Percentiles rank a stretch among this genome's conserved stretches.
Evolutionary conservation across 768 basidiomycete genomes (phyloP).

Genomic region (Boletus rufocinnamomeus): DNA sequence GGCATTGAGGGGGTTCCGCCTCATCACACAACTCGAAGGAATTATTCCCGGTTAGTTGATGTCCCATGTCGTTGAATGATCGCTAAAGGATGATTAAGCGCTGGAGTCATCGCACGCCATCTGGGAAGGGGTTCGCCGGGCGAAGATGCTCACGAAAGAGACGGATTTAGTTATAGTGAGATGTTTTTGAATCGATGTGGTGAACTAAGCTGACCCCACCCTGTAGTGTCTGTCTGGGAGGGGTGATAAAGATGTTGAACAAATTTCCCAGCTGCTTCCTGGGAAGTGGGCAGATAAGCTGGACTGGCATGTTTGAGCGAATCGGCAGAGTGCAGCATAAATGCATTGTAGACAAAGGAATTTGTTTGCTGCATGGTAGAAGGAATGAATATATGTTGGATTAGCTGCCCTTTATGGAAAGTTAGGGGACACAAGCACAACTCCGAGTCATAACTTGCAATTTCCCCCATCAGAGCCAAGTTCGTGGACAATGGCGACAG

Average conservation of each 20-base stretch:
- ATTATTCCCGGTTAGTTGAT: slow-evolving; percentile 83
- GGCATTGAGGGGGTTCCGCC: slow-evolving; percentile 87
- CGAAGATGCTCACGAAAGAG: slow-evolving; percentile 82
- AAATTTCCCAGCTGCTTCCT: slow-evolving; percentile 91
- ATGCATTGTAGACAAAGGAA: too few species aligned
- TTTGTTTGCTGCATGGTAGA: too few species aligned
- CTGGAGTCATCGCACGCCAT: slow-evolving; percentile 95
- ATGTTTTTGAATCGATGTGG: slow-evolving; percentile 18
- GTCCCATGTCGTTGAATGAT: not conserved
- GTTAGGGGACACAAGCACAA: slow-evolving; percentile 3
- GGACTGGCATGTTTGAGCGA: slow-evolving; percentile 79
- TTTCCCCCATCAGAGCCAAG: not conserved
- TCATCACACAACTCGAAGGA: slow-evolving; percentile 91
- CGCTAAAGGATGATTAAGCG: slow-evolving; percentile 47
- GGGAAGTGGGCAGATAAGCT: slow-evolving; percentile 91
- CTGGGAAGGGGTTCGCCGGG: slow-evolving; percentile 87
- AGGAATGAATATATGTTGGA: not conserved
- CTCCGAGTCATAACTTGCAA: slow-evolving; percentile 18
- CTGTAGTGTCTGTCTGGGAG: slow-evolving; percentile 87
- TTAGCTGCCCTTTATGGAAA: slow-evolving; percentile 21
- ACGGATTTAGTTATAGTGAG: slow-evolving; percentile 88
- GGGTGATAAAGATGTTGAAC: slow-evolving; percentile 97
- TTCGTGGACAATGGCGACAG: slow-evolving; percentile 44
- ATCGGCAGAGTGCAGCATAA: not conserved
- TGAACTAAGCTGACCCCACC: slow-evolving; percentile 7